Percentiles rank a stretch among this genome's conserved stretches.
phyloP scores from a whole-genome alignment of 345 rosid genomes.

The Murraya koenigii region DNA sequence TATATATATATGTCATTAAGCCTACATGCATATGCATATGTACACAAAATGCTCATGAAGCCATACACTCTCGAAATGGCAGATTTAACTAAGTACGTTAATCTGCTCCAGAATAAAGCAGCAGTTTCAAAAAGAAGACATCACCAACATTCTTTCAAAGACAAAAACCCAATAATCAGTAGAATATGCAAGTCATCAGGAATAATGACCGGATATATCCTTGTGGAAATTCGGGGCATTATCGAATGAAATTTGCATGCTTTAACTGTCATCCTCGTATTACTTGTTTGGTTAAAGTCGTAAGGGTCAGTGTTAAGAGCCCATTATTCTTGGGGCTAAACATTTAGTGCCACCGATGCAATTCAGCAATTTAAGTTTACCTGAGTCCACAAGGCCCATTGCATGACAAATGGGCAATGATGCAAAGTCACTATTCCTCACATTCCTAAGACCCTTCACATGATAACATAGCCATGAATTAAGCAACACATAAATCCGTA shows the following conservation, averaged over 20 bases:
- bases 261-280: background rate
- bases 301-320: background rate
- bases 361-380: background rate
- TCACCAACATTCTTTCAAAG: background rate
- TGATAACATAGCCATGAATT: background rate
- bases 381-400: background rate
- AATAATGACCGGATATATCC: background rate
- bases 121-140: background rate
- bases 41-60: background rate
- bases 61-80: background rate
- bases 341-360: background rate
- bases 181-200: background rate
- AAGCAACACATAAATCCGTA: background rate
- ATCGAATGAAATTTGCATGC: background rate
- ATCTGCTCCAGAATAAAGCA: background rate
- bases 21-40: background rate
- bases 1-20: background rate
- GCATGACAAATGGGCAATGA: background rate
- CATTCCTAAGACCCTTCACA: background rate
- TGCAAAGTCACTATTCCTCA: background rate
- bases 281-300: background rate
- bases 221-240: background rate
- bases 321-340: background rate
- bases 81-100: background rate
- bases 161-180: background rate